Conservation (phyloP, 176 grass and related monocot species). For the Tuctoria greenei region DNA sequence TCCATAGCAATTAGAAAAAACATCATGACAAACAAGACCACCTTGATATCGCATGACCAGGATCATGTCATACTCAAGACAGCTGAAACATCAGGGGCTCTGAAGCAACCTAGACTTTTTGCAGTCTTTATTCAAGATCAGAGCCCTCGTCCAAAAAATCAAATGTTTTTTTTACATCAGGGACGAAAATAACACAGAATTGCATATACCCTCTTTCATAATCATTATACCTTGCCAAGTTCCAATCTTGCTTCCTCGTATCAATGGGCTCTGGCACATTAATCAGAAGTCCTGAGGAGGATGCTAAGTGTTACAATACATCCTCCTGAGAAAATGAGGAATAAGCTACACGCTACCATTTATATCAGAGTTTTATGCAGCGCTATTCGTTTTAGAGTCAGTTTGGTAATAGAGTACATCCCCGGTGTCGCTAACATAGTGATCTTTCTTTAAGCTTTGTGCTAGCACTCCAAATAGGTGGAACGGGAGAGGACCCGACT, state of each 20-base stretch:
- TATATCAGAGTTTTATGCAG: constrained; percentile 40
- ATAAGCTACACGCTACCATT: constrained; percentile 33
- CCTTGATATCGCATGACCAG: not conserved
- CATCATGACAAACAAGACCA: not conserved
- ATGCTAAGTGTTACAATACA: constrained; percentile 34
- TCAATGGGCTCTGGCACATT: not conserved
- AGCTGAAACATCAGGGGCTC: constrained; percentile 13
- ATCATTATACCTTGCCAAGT: constrained; percentile 11
- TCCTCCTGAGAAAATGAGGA: constrained; percentile 25
- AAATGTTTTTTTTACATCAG: constrained; percentile 34
- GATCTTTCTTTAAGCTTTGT: constrained; percentile 66
- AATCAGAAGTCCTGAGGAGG: constrained; percentile 20
- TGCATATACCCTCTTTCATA: constrained; percentile 23
- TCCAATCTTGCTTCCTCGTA: constrained; percentile 25
- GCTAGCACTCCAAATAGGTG: constrained; percentile 62
- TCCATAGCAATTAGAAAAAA: not conserved
- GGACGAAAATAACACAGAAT: constrained; percentile 19
- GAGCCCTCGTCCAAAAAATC: constrained; percentile 28
- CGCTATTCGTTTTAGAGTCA: constrained; percentile 45
- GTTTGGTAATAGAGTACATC: constrained; percentile 82
- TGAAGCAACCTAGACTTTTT: not conserved
- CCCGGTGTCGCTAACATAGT: constrained; percentile 75
- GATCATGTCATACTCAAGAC: constrained; percentile 17
- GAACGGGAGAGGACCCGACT: constrained; percentile 68
- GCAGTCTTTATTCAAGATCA: not conserved